Evolutionary conservation across 345 rosid genomes (phyloP).

Genomic region (Trapa incisa): DNA sequence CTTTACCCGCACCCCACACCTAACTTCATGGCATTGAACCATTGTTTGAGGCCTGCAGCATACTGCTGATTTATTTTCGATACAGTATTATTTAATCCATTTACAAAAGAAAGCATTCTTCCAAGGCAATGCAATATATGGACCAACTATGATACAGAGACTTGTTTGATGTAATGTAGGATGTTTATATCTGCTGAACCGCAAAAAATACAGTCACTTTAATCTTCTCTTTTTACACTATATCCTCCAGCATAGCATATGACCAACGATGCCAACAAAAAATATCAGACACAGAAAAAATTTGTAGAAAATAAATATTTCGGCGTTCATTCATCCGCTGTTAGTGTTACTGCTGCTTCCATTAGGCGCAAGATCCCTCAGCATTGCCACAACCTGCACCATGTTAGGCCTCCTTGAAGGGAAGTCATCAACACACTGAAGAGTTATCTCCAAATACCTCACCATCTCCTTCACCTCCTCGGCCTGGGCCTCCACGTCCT

Average conservation of each 20-base stretch:
- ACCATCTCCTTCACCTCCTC: conserved; percentile 68
- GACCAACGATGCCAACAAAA: neutral
- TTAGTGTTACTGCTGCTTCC: conserved; percentile 32
- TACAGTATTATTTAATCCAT: no score
- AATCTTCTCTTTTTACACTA: neutral
- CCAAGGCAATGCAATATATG: no score
- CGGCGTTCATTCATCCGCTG: conserved; percentile 14
- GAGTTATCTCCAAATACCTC: conserved; percentile 62
- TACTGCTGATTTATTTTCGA: no score
- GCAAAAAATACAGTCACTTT: neutral
- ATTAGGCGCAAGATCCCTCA: conserved; percentile 63
- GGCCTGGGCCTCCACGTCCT: conserved; percentile 26
- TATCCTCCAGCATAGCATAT: neutral
- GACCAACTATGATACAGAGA: no score
- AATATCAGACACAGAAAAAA: neutral
- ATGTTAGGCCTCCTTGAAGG: conserved; percentile 79
- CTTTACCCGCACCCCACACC: no score
- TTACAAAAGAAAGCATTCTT: no score
- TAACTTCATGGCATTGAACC: no score
- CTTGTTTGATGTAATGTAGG: neutral
- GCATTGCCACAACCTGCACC: conserved; percentile 81
- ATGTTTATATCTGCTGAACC: neutral
- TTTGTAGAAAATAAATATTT: no score
- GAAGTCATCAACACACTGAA: conserved; percentile 81
- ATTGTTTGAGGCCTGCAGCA: no score